Evolutionary conservation across 179 eudicot species (phyloP).

Genomic region (Actinidia polygama): DNA sequence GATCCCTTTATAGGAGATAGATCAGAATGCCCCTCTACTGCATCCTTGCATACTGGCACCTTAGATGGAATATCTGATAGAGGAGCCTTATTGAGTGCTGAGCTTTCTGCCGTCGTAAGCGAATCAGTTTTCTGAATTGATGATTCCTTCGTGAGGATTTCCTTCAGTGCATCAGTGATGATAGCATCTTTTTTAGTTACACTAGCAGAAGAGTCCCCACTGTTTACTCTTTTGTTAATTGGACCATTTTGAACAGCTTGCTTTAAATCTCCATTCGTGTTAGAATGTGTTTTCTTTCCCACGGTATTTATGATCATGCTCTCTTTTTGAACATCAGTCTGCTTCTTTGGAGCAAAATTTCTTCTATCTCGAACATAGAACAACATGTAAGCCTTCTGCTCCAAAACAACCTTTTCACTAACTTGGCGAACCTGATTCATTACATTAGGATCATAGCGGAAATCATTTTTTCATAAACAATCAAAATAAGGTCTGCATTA

Average conservation of each 20-base stretch:
- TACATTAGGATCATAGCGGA: background rate
- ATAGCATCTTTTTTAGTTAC: slow-evolving; percentile 25
- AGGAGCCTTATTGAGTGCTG: slow-evolving; percentile 23
- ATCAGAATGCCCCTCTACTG: slow-evolving; percentile 1
- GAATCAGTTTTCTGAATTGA: slow-evolving; percentile 26
- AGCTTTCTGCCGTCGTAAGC: slow-evolving; percentile 23
- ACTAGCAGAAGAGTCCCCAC: slow-evolving; percentile 31
- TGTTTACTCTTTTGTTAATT: slow-evolving; percentile 30
- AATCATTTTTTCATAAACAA: background rate
- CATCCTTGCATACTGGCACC: background rate
- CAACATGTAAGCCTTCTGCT: slow-evolving; percentile 94
- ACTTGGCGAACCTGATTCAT: slow-evolving; percentile 76
- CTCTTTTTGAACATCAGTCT: slow-evolving; percentile 50
- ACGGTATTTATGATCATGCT: slow-evolving; percentile 36
- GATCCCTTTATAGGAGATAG: background rate
- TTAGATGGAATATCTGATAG: background rate
- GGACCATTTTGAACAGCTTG: slow-evolving; percentile 33
- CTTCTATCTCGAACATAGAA: slow-evolving; percentile 80
- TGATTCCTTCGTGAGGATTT: slow-evolving; percentile 26
- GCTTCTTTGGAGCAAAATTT: slow-evolving; percentile 49
- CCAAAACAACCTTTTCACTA: slow-evolving; percentile 76
- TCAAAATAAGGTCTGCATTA: background rate
- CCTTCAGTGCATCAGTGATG: slow-evolving; percentile 23
- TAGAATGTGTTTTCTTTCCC: slow-evolving; percentile 40
- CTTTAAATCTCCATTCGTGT: slow-evolving; percentile 31